phyloP scores from a whole-genome alignment of 2,329 filamentous ascomycete species.

The Alternaria arbusti region DNA sequence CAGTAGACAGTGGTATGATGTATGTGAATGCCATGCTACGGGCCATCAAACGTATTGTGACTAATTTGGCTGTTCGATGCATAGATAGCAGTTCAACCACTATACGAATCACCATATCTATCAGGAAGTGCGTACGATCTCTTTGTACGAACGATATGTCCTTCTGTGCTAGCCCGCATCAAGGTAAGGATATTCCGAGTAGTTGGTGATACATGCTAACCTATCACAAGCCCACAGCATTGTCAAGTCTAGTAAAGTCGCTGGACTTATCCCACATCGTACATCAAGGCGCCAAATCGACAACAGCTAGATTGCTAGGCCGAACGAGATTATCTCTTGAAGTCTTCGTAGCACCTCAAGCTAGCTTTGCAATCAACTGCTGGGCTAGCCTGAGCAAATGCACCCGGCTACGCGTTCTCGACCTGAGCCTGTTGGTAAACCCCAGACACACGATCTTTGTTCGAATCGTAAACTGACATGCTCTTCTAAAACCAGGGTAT shows the following conservation, averaged over 20 bases:
- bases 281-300: constrained; percentile 64
- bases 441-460: neutral
- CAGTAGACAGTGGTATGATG: constrained; percentile 62
- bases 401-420: constrained; percentile 55
- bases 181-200: constrained; percentile 21
- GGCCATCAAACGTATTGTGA: neutral
- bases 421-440: constrained; percentile 54
- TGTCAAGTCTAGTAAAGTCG: constrained; percentile 58
- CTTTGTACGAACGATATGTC: constrained; percentile 63
- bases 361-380: constrained; percentile 64
- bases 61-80: neutral
- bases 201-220: neutral
- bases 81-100: constrained; percentile 50
- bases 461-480: neutral
- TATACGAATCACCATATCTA: constrained; percentile 62
- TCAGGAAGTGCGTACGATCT: constrained; percentile 59
- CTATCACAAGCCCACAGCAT: constrained; percentile 49
- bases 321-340: constrained; percentile 60
- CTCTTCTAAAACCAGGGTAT: constrained; percentile 41
- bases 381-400: constrained; percentile 65
- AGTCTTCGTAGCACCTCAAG: constrained; percentile 64
- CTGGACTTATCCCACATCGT: constrained; percentile 63
- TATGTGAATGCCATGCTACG: constrained; percentile 19
- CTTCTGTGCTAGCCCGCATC: constrained; percentile 57
- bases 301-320: constrained; percentile 63